Conservation (phyloP, 192 early-diverging fungal genomes). For the Anaeromyces robustus region DNA sequence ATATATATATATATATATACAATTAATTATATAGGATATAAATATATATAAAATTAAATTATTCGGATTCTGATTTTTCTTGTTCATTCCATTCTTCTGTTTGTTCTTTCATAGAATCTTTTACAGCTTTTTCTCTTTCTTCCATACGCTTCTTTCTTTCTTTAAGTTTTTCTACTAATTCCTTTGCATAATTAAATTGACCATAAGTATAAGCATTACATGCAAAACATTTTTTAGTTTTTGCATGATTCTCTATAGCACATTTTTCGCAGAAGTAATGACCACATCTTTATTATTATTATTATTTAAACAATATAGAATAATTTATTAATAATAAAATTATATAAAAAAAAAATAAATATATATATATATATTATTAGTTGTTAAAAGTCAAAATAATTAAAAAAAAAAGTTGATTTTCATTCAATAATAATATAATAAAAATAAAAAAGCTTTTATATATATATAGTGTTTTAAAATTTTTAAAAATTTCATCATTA, state of each 20-base stretch:
- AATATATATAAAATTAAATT: too few relatives aligned
- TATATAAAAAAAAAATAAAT: conserved; percentile 1
- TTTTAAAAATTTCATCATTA: neutral
- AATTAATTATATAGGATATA: too few relatives aligned
- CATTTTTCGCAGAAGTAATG: conserved; percentile 97
- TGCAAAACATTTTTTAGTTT: conserved; percentile 77
- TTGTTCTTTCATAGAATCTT: conserved; percentile 17
- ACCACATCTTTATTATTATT: conserved; percentile 43
- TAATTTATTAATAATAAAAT: conserved; percentile 1
- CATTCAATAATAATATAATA: too few relatives aligned
- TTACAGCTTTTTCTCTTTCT: conserved; percentile 27
- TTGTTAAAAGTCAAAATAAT: too few relatives aligned
- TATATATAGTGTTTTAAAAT: too few relatives aligned
- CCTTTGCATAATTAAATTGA: conserved; percentile 67
- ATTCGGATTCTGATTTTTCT: too few relatives aligned
- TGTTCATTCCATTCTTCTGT: conserved; percentile 15
- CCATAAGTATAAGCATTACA: conserved; percentile 75
- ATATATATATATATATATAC: too few relatives aligned
- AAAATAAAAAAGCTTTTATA: too few relatives aligned
- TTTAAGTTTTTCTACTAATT: conserved; percentile 39
- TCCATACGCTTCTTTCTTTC: conserved; percentile 25
- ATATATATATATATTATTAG: too few relatives aligned
- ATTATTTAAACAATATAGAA: conserved; percentile 1
- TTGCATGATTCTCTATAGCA: conserved; percentile 66
- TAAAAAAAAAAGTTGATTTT: too few relatives aligned